Conservation (phyloP, 1,284 basidiomycete genomes). For the Acaromyces ingoldii region DNA sequence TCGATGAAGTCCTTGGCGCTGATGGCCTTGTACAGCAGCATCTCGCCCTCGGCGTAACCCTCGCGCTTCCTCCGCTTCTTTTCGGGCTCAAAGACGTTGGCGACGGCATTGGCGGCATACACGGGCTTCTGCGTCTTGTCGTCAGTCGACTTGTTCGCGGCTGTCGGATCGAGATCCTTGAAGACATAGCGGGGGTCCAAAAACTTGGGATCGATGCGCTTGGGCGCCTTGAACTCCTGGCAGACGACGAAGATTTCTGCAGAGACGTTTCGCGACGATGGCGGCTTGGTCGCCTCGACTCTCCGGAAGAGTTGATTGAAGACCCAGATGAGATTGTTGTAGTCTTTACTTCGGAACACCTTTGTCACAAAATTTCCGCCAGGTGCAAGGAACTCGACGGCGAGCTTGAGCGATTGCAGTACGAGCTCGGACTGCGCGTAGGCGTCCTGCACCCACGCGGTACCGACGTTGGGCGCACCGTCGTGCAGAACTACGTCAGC, state of each 20-base stretch:
- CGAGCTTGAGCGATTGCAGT: conserved; percentile 89
- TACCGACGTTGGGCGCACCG: conserved; percentile 98
- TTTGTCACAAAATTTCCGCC: conserved; percentile 92
- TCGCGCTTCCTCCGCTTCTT: conserved; percentile 90
- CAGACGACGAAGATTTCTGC: conserved; percentile 99
- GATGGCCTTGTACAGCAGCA: conserved; percentile 77
- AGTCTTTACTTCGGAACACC: conserved; percentile 97
- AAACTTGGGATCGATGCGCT: conserved; percentile 95
- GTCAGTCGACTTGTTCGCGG: not conserved
- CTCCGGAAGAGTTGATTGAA: conserved; percentile 93
- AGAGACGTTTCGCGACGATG: conserved; percentile 96
- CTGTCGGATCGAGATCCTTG: conserved; percentile 67
- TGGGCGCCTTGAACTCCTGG: conserved; percentile 88
- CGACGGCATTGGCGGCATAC: conserved; percentile 41
- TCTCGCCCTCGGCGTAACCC: conserved; percentile 93
- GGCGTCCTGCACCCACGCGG: conserved; percentile 98
- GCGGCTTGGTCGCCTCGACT: conserved; percentile 98
- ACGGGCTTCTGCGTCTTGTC: conserved; percentile 12
- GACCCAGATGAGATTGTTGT: conserved; percentile 98
- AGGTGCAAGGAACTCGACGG: conserved; percentile 88
- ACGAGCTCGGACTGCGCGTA: conserved; percentile 97
- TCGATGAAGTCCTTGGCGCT: conserved; percentile 71
- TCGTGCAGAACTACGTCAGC: conserved; percentile 99
- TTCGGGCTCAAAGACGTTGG: conserved; percentile 92
- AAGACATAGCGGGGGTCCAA: conserved; percentile 97